phyloP scores from a whole-genome alignment of 305 asterid species.

The Fraxinus greggii region DNA sequence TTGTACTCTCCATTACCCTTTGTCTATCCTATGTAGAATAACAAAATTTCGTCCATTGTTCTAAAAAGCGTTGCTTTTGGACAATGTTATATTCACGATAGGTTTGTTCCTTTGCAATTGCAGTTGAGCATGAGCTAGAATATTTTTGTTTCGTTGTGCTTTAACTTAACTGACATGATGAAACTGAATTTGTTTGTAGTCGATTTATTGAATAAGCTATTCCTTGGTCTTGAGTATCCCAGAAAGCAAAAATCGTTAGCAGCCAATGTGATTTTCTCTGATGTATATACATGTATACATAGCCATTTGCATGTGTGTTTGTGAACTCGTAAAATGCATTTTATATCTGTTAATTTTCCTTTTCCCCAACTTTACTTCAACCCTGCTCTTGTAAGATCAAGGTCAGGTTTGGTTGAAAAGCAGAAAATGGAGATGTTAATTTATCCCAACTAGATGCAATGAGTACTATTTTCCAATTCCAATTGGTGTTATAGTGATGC shows the following conservation, averaged over 20 bases:
- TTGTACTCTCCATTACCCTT: constrained; percentile 8
- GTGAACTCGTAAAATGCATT: constrained; percentile 4
- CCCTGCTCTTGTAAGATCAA: not conserved
- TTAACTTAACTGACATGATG: not conserved
- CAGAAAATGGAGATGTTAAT: not conserved
- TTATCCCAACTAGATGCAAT: constrained; percentile 11
- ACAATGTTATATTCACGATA: constrained; percentile 4
- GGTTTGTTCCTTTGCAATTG: constrained; percentile 14
- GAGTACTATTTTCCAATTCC: constrained; percentile 8
- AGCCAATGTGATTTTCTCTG: constrained; percentile 16
- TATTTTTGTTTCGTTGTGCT: constrained; percentile 5
- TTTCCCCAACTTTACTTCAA: not conserved
- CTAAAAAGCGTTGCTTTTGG: constrained; percentile 3
- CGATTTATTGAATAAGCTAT: constrained; percentile 11
- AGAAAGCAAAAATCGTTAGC: not conserved
- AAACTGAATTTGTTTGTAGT: constrained; percentile 8
- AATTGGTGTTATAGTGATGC: not conserved
- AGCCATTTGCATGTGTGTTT: not conserved
- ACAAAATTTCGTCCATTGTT: constrained; percentile 13
- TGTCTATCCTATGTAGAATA: constrained; percentile 1
- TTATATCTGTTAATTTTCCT: constrained; percentile 1
- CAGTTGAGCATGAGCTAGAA: constrained; percentile 12
- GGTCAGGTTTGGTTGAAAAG: not conserved
- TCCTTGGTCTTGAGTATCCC: not conserved
- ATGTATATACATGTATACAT: not conserved